Percentiles rank a stretch among this genome's conserved stretches.
phyloP scores from a whole-genome alignment of 495 filamentous ascomycete species.

The Neurospora sp. region DNA sequence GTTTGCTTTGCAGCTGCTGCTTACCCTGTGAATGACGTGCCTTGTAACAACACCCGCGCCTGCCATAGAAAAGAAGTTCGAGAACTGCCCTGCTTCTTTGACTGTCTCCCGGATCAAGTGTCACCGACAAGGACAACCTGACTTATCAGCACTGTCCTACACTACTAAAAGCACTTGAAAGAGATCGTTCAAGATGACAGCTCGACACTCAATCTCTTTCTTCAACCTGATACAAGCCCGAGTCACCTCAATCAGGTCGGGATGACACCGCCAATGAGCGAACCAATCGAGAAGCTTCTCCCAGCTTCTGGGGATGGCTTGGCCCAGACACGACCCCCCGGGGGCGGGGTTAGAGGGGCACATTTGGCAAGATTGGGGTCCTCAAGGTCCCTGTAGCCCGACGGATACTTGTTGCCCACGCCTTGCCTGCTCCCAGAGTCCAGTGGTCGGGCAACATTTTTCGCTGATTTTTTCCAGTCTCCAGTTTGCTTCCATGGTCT shows the following conservation, averaged over 20 bases:
- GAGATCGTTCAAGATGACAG: background rate
- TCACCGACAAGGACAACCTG: background rate
- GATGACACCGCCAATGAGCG: background rate
- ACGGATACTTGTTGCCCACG: background rate
- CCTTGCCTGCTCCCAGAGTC: background rate
- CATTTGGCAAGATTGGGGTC: background rate
- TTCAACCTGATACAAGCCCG: background rate
- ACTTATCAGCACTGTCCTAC: background rate
- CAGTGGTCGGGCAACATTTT: slow-evolving; percentile 11
- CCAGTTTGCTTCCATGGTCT: background rate
- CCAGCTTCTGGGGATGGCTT: slow-evolving; percentile 16
- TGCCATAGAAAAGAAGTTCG: background rate
- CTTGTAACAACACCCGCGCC: background rate
- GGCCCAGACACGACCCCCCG: slow-evolving; percentile 9
- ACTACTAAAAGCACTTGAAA: background rate
- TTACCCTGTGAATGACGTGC: background rate
- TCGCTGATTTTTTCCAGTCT: slow-evolving; percentile 10
- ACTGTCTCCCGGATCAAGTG: background rate
- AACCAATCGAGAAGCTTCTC: slow-evolving; percentile 22
- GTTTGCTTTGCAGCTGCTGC: background rate
- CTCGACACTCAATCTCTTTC: background rate
- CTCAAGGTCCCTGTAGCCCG: background rate
- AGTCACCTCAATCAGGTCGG: background rate
- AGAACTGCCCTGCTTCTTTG: background rate
- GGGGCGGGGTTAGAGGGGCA: slow-evolving; percentile 17